These are phyloP conservation scores for Suillus placidus DNA, from an alignment of 768 basidiomycete genomes.

Conservation along the genomic window DNA sequence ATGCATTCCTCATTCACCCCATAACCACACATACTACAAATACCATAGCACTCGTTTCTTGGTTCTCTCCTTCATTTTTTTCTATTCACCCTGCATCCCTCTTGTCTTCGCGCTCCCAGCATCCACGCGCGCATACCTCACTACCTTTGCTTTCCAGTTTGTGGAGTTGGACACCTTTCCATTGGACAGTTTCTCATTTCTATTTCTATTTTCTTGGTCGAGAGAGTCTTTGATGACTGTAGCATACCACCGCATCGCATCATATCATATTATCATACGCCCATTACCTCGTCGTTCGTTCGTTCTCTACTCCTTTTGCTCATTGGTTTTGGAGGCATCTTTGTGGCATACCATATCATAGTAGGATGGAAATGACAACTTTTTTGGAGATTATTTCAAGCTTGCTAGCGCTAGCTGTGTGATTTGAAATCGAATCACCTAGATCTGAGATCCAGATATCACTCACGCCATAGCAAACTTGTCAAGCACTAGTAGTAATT, in stretches of 20 bases:
- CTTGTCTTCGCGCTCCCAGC: background rate
- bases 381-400: background rate
- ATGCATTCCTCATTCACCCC: constrained; percentile 24
- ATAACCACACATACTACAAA: constrained; percentile 8
- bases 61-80: constrained; percentile 16
- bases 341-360: constrained; percentile 5
- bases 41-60: constrained; percentile 6
- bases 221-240: background rate
- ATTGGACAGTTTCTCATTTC: constrained; percentile 7
- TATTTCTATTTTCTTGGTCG: background rate
- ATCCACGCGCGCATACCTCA: background rate
- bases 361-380: constrained; percentile 20
- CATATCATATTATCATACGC: background rate
- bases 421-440: background rate
- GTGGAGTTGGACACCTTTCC: constrained; percentile 25
- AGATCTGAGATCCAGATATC: background rate
- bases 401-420: background rate
- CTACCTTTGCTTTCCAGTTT: constrained; percentile 9
- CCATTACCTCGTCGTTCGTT: background rate
- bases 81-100: background rate
- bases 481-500: background rate
- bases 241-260: background rate
- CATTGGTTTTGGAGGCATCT: background rate
- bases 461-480: background rate
- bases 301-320: background rate